phyloP scores from a whole-genome alignment of 208 protist genomes.

The Herpetomonas samuelpessoai region DNA sequence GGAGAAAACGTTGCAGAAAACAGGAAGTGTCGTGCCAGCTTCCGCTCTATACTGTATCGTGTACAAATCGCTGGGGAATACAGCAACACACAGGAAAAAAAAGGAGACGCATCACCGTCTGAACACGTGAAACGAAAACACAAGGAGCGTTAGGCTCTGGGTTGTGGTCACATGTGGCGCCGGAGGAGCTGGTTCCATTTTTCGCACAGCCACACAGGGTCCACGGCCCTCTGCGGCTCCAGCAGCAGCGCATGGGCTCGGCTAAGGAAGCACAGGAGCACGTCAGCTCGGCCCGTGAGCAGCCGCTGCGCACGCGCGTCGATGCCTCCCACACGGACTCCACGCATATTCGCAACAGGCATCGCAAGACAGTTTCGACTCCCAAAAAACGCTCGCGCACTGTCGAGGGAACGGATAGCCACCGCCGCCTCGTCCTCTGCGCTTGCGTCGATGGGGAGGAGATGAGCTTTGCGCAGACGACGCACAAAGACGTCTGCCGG shows the following conservation, averaged over 20 bases:
- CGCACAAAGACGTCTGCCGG: background rate
- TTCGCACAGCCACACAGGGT: background rate
- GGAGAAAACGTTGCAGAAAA: too few relatives aligned
- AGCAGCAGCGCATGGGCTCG: background rate
- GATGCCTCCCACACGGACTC: background rate
- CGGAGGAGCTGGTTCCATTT: conserved; percentile 12
- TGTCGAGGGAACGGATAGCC: background rate
- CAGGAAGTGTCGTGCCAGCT: too few relatives aligned
- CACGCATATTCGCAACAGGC: background rate
- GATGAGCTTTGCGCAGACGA: background rate
- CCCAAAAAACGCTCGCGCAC: background rate
- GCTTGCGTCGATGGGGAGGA: too few relatives aligned
- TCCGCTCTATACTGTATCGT: too few relatives aligned
- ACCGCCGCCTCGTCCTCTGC: background rate
- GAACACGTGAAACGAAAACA: too few relatives aligned
- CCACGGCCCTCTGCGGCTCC: background rate
- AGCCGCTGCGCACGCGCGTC: background rate
- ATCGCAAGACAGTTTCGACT: background rate
- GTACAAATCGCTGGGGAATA: too few relatives aligned
- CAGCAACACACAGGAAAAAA: too few relatives aligned
- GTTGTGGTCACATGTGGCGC: too few relatives aligned
- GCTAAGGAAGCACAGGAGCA: background rate
- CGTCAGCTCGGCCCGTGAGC: background rate
- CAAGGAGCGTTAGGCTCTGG: too few relatives aligned
- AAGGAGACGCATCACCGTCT: too few relatives aligned